A percentile compares a stretch with the other conserved stretches of the same genome.
Conservation (phyloP, 116 monocot genomes). For the Trichopus zeylanicus region DNA sequence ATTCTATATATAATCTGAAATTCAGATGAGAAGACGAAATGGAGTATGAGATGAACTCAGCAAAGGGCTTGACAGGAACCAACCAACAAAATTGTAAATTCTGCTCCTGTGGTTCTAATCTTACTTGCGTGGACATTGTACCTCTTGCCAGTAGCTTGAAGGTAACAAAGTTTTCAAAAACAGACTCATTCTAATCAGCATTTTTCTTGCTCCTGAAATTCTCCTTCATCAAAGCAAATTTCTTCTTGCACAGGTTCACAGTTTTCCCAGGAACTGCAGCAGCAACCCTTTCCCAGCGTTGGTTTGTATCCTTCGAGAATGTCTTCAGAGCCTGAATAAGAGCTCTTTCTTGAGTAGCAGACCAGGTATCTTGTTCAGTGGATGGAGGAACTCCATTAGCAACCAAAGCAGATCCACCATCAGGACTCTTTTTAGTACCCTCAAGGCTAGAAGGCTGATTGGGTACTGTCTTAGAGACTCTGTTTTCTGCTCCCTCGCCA, state of each 20-base stretch:
- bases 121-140: no score
- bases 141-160: background rate
- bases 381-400: conserved; percentile 33
- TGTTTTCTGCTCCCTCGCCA: conserved; percentile 1
- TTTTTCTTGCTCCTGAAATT: conserved; percentile 79
- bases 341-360: conserved; percentile 71
- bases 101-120: no score
- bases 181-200: conserved; percentile 13
- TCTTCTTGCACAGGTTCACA: conserved; percentile 93
- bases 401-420: conserved; percentile 4
- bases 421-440: conserved; percentile 2
- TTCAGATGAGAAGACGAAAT: no score
- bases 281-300: conserved; percentile 89
- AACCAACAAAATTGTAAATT: no score
- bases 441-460: conserved; percentile 5
- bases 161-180: background rate
- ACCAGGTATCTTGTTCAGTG: conserved; percentile 57
- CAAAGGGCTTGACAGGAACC: no score
- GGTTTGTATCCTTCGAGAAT: conserved; percentile 83
- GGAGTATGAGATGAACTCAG: no score
- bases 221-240: conserved; percentile 79
- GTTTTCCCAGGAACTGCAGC: conserved; percentile 93
- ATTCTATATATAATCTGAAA: no score
- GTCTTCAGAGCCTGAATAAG: conserved; percentile 87
- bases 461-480: conserved; percentile 2